Evolutionary conservation across 352 stramenopile genomes (phyloP), one percentile per base, ranked within the genome.

Genomic region (Phytopythium sindhum): DNA sequence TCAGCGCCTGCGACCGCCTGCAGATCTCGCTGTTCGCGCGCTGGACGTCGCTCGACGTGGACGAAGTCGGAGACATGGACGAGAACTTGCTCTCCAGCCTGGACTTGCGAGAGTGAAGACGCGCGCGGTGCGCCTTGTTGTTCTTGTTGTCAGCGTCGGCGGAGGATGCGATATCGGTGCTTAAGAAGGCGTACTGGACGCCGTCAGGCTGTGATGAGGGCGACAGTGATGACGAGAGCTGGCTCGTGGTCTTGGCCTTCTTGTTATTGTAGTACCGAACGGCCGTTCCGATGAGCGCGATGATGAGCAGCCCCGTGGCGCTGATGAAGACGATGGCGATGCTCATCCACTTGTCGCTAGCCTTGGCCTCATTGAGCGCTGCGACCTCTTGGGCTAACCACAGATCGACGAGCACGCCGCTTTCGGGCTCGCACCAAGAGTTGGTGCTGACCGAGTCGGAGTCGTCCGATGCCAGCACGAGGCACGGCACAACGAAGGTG

Each of bases 401-500:
- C n/a, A 70, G 48, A 23, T 57, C 21, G 17, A 70, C 60, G n/a
- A 65, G 31, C 12, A 50, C 48, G 14, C 48, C 48, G n/a, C 6
- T 42, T 5, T 28, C 29, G 17, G 54, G 65, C 14, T 24, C 23
- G 29, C 47, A 61, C 60, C 60, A 70, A 8, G 19, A 33, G 10
- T 1, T 24, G 28, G 24, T 33, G 31, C n/a, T 59, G 3, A 44
- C 24, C 26, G 19, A 44, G 26, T 50, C 21, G 1, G 17, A 3
- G 26, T 21, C 9, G 54, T 51, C n/a, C 45, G 45, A 52, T 6
- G 42, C 17, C 12, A 63, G 28, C 26, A 55, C 53, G n/a, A 31
- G 47, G 50, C 65, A 70, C 7, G 65, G 65, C 9, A 70, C 35
- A 28, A 70, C 53, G 42, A 66, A 67, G 26, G 52, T 59, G 26